These are phyloP conservation scores for Neurospora sp. DNA, from an alignment of 495 filamentous ascomycete species.

Conservation along the genomic window DNA sequence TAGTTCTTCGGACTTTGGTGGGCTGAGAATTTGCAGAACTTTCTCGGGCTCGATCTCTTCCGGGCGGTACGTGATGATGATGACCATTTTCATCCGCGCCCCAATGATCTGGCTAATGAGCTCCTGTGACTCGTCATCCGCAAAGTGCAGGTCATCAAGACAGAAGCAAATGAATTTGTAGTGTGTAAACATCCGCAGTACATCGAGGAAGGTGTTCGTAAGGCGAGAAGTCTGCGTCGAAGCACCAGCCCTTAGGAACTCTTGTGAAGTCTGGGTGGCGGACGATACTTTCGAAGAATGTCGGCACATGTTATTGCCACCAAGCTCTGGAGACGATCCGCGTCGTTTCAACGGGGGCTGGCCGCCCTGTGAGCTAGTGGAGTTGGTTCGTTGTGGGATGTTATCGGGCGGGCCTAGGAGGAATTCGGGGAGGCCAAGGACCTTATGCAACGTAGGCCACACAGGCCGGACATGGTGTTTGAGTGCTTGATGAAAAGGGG, in stretches of 20 bases:
- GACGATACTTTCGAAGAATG: conserved; percentile 1
- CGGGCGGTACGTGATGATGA: conserved; percentile 58
- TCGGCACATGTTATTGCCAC: conserved; percentile 4
- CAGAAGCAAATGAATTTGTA: conserved; percentile 75
- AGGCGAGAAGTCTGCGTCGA: conserved; percentile 66
- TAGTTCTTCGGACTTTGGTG: conserved; percentile 35
- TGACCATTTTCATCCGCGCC: conserved; percentile 62
- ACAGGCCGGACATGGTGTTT: conserved; percentile 62
- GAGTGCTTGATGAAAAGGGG: conserved; percentile 67
- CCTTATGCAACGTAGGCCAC: conserved; percentile 67
- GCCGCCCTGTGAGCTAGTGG: conserved; percentile 5
- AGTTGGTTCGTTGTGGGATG: not conserved
- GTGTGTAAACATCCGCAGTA: conserved; percentile 65
- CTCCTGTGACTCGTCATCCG: conserved; percentile 76
- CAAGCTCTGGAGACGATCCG: conserved; percentile 33
- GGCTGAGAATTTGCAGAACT: conserved; percentile 36
- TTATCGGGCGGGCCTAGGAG: conserved; percentile 39
- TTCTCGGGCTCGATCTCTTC: conserved; percentile 40
- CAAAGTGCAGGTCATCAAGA: conserved; percentile 78
- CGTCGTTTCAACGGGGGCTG: conserved; percentile 24
- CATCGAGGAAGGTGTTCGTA: conserved; percentile 74
- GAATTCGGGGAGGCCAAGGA: conserved; percentile 72
- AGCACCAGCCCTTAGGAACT: conserved; percentile 59
- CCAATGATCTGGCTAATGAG: conserved; percentile 64
- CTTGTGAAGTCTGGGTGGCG: conserved; percentile 47